A percentile compares a stretch with the other conserved stretches of the same genome.
These are phyloP conservation scores for Naganishia friedmannii DNA, from an alignment of 768 basidiomycete genomes.

Conservation along the genomic window DNA sequence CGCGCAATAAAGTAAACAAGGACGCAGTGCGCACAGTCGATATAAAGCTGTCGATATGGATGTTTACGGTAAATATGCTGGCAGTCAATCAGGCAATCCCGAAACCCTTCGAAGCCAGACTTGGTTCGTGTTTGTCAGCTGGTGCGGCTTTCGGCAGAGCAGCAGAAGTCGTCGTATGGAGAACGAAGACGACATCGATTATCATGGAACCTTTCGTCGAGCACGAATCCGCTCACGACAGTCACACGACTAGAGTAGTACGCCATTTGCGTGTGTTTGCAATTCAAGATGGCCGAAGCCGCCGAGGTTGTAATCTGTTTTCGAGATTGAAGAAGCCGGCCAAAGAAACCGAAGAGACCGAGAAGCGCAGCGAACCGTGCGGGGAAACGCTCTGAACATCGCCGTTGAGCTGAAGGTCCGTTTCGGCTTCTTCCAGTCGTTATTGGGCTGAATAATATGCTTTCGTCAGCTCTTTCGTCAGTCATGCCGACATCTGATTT, in stretches of 20 bases:
- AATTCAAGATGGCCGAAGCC: background rate
- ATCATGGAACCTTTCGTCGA: background rate
- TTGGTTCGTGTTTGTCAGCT: background rate
- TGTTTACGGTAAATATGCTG: too few species aligned
- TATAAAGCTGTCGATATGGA: too few species aligned
- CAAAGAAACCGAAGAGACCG: background rate
- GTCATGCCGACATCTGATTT: background rate
- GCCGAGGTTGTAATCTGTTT: background rate
- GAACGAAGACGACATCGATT: background rate
- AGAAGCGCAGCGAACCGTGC: background rate
- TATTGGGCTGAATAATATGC: conserved; percentile 3
- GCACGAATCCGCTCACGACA: background rate
- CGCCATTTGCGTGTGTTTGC: background rate
- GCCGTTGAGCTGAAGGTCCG: background rate
- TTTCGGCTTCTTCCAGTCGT: background rate
- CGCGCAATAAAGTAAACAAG: too few species aligned
- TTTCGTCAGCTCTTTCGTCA: background rate
- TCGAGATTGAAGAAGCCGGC: background rate
- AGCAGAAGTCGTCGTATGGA: background rate
- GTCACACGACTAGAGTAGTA: background rate
- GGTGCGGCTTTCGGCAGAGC: background rate
- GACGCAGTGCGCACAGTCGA: too few species aligned
- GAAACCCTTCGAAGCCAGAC: too few species aligned
- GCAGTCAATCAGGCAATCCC: too few species aligned
- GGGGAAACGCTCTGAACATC: background rate